Percentiles rank a stretch among this genome's conserved stretches.
Evolutionary conservation across 106 monocot genomes (phyloP).

Genomic region (Vanilla planifolia): DNA sequence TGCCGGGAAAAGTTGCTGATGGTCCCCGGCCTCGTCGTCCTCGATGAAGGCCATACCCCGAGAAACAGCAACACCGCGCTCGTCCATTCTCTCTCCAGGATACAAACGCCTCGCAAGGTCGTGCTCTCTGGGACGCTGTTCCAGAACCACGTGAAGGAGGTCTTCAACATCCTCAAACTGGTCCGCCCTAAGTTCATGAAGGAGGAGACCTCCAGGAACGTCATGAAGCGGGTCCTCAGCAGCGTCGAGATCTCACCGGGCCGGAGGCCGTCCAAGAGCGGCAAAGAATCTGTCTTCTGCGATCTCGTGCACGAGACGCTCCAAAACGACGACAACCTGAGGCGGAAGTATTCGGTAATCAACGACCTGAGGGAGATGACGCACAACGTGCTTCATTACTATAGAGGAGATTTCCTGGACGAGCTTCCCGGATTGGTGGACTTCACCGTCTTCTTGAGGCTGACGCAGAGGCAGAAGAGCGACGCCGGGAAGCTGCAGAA

Average conservation of each 20-base stretch:
- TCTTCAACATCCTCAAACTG: slow-evolving; percentile 88
- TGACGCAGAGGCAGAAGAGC: slow-evolving; percentile 45
- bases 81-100: slow-evolving; percentile 56
- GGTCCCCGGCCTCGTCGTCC: slow-evolving; percentile 67
- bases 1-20: slow-evolving; percentile 70
- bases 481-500: slow-evolving; percentile 23
- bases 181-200: slow-evolving; percentile 72
- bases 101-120: slow-evolving; percentile 70
- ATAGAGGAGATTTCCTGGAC: slow-evolving; percentile 78
- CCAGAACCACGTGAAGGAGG: slow-evolving; percentile 86
- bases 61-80: slow-evolving; percentile 71
- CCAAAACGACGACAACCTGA: slow-evolving; percentile 38
- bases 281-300: slow-evolving; percentile 32
- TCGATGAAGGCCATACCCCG: slow-evolving; percentile 94
- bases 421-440: slow-evolving; percentile 75
- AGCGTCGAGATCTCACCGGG: slow-evolving; percentile 43
- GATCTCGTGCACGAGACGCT: slow-evolving; percentile 74
- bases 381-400: slow-evolving; percentile 72
- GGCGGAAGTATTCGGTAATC: slow-evolving; percentile 55
- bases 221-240: slow-evolving; percentile 46
- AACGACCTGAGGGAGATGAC: slow-evolving; percentile 69
- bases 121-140: slow-evolving; percentile 94
- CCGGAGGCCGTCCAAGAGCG: slow-evolving; percentile 19
- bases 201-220: slow-evolving; percentile 34
- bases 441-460: slow-evolving; percentile 62